Conservation (phyloP, 2,329 filamentous ascomycete species). For the Trichoderma sp. region DNA sequence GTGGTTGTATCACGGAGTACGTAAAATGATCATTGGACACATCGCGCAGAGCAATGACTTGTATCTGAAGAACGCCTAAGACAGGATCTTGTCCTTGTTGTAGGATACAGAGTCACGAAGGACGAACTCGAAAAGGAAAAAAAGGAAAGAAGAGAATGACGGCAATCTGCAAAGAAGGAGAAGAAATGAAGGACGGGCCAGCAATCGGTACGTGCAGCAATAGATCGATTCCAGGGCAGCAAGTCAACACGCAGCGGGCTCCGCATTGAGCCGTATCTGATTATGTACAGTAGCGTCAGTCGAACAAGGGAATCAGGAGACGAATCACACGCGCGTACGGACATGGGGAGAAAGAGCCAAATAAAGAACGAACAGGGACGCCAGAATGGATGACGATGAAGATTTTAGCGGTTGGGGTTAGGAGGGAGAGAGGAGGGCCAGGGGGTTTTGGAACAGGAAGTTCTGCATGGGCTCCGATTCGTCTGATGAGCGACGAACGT, state of each 20-base stretch:
- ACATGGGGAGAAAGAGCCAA: neutral
- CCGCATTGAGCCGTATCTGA: constrained; percentile 26
- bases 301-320: neutral
- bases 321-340: constrained; percentile 24
- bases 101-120: neutral
- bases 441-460: no score
- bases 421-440: no score
- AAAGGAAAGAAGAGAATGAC: neutral
- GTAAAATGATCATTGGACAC: neutral
- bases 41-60: neutral
- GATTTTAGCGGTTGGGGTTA: neutral
- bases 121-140: neutral
- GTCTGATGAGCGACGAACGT: neutral
- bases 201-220: constrained; percentile 20
- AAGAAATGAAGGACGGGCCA: neutral
- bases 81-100: no score
- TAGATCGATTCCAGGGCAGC: constrained; percentile 27
- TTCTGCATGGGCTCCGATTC: no score
- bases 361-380: constrained; percentile 5
- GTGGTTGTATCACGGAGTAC: neutral
- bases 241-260: constrained; percentile 24
- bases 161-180: neutral
- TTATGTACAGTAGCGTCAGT: neutral
- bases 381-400: neutral
- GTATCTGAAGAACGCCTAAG: neutral